A percentile compares a stretch with the other conserved stretches of the same genome.
phyloP scores from a whole-genome alignment of 768 basidiomycete genomes.

The Termitomyces sp. region DNA sequence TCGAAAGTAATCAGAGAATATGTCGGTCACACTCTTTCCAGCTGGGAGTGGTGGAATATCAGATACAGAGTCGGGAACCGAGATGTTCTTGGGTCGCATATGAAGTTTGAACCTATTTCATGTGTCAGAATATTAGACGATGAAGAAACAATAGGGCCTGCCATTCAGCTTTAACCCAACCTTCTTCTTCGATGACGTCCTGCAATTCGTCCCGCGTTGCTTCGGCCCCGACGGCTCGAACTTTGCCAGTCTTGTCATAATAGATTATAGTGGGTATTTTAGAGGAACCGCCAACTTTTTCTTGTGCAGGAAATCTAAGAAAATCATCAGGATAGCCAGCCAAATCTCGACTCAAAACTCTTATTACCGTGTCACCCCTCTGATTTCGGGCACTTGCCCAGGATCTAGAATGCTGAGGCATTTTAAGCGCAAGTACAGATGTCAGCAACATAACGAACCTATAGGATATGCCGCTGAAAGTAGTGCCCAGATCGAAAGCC shows the following conservation, averaged over 20 bases:
- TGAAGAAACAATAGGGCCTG: conserved; percentile 16
- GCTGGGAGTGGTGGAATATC: conserved; percentile 42
- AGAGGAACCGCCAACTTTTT: neutral
- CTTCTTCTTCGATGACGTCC: conserved; percentile 40
- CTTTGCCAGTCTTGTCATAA: neutral
- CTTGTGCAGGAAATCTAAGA: neutral
- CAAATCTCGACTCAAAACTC: neutral
- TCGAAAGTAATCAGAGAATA: conserved; percentile 48
- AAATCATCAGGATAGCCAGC: neutral
- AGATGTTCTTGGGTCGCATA: neutral
- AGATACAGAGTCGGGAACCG: no score
- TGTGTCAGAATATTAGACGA: neutral
- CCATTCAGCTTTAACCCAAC: conserved; percentile 51
- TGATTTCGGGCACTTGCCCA: neutral
- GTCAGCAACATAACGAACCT: neutral
- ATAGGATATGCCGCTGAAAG: conserved; percentile 21
- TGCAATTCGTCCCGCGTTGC: conserved; percentile 21
- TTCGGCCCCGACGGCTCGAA: conserved; percentile 46
- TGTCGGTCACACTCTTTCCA: conserved; percentile 34
- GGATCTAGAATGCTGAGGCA: neutral
- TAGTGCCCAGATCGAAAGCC: conserved; percentile 52
- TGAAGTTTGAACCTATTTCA: conserved; percentile 1
- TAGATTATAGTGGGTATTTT: conserved; percentile 1
- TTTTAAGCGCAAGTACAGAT: neutral
- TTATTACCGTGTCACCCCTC: neutral